Evolutionary conservation across 176 grass and related monocot genomes (phyloP).

Genomic region (Carex pumila): DNA sequence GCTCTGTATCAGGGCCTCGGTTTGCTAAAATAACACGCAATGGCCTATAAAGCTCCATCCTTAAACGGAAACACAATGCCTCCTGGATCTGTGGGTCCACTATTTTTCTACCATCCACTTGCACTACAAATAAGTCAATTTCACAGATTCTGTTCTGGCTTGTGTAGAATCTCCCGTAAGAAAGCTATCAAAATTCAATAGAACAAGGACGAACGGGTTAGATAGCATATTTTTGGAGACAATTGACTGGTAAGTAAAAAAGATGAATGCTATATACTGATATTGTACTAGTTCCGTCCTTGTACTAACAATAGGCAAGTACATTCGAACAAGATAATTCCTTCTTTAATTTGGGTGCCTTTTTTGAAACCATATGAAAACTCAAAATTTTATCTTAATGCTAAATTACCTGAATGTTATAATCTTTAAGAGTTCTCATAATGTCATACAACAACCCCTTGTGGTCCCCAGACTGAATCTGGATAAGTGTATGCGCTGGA

Average conservation of each 20-base stretch:
- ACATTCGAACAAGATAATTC: neutral
- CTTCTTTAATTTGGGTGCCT: neutral
- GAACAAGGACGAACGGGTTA: neutral
- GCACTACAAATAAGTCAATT: conserved; percentile 69
- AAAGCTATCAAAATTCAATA: conserved; percentile 34
- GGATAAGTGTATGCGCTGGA: conserved; percentile 64
- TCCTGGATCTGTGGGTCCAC: conserved; percentile 48
- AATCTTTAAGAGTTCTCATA: conserved; percentile 80
- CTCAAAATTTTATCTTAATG: neutral
- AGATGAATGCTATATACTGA: neutral
- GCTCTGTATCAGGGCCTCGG: conserved; percentile 62
- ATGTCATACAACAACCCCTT: conserved; percentile 83
- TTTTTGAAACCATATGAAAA: neutral
- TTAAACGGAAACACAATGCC: conserved; percentile 36
- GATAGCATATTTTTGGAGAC: neutral
- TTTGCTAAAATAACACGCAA: conserved; percentile 44
- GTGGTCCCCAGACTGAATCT: conserved; percentile 56
- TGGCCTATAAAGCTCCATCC: conserved; percentile 41
- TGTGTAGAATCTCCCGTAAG: conserved; percentile 70
- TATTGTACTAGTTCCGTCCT: neutral
- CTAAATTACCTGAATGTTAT: conserved; percentile 63
- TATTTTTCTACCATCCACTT: conserved; percentile 65
- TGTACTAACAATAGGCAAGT: neutral
- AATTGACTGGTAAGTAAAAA: neutral
- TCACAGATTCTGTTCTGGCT: conserved; percentile 50